phyloP scores from a whole-genome alignment of 2,329 filamentous ascomycete species.

The Zymoseptoria pseudotritici region DNA sequence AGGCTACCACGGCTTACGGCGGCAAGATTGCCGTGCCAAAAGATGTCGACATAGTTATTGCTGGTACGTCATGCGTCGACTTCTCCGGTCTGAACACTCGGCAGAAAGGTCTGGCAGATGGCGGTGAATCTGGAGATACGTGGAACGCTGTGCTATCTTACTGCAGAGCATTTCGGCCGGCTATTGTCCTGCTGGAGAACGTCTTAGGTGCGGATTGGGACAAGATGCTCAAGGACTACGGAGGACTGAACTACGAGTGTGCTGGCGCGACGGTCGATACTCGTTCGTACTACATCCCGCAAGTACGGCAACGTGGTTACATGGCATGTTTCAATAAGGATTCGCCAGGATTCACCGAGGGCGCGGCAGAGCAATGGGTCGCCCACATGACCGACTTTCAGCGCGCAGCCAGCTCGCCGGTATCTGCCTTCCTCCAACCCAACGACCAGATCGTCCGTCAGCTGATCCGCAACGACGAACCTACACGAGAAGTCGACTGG shows the following conservation, averaged over 20 bases:
- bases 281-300: constrained; percentile 66
- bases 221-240: constrained; percentile 34
- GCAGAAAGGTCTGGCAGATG: constrained; percentile 44
- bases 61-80: constrained; percentile 70
- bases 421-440: constrained; percentile 54
- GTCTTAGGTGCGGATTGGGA: constrained; percentile 56
- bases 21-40: constrained; percentile 49
- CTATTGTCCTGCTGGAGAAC: constrained; percentile 66
- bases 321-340: constrained; percentile 38
- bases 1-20: constrained; percentile 58
- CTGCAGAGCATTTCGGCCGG: constrained; percentile 48
- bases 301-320: constrained; percentile 42
- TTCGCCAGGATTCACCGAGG: neutral
- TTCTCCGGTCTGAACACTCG: constrained; percentile 60
- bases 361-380: constrained; percentile 34
- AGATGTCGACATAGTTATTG: constrained; percentile 57
- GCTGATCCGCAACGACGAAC: constrained; percentile 12
- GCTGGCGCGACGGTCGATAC: constrained; percentile 51
- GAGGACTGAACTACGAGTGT: constrained; percentile 50
- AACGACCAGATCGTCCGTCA: constrained; percentile 38
- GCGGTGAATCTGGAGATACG: constrained; percentile 59
- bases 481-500: constrained; percentile 41
- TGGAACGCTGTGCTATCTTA: constrained; percentile 57
- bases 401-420: constrained; percentile 53
- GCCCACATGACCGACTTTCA: constrained; percentile 41